Conservation (phyloP, 306 rosid genomes). For the Lagenaria siceraria region DNA sequence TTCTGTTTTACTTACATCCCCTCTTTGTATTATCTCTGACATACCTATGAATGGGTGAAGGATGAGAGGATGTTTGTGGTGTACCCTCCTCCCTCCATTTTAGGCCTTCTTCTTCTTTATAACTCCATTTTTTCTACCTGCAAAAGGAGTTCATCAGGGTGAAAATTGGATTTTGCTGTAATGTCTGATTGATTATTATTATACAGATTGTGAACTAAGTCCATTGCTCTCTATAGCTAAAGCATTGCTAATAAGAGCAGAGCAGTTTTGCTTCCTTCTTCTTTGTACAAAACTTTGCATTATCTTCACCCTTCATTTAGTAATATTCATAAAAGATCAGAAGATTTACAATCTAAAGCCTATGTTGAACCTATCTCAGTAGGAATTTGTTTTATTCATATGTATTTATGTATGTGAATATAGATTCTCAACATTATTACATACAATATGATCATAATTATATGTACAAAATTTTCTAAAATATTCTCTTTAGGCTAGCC, state of each 20-base stretch:
- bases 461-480: too few relatives aligned
- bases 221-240: not conserved
- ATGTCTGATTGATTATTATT: not conserved
- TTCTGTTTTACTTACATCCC: constrained; percentile 3
- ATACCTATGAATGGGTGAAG: constrained; percentile 33
- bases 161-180: constrained; percentile 22
- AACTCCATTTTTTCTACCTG: not conserved
- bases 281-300: not conserved
- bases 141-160: not conserved
- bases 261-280: not conserved
- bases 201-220: not conserved
- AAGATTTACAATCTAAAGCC: not conserved
- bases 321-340: not conserved
- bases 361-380: not conserved
- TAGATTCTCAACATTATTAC: not conserved
- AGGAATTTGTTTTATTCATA: not conserved
- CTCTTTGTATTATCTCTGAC: not conserved
- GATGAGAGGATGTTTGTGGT: constrained; percentile 92
- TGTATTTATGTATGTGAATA: not conserved
- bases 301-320: not conserved
- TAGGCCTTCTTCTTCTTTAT: constrained; percentile 4
- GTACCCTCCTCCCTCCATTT: constrained; percentile 85
- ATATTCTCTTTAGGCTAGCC: too few relatives aligned
- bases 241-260: not conserved
- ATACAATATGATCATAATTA: not conserved